Conservation (phyloP, 163 green algal species). For the Volvox carteri region DNA sequence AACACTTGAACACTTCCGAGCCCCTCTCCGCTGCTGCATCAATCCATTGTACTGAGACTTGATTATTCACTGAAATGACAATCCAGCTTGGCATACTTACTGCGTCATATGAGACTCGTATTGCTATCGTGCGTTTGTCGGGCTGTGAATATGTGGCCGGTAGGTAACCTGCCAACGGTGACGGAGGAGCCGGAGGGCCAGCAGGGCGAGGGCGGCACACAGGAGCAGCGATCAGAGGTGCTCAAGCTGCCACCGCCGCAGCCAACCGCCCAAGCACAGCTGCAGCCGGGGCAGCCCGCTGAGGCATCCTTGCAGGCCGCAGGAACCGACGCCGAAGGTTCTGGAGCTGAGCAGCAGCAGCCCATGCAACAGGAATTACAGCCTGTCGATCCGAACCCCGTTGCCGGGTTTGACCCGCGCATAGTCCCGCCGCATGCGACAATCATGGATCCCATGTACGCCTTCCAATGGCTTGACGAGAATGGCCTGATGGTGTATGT, state of each 20-base stretch:
- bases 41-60: too few species aligned
- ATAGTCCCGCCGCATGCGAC: not conserved
- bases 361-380: not conserved
- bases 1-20: too few species aligned
- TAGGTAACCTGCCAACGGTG: constrained; percentile 39
- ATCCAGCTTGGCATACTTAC: too few species aligned
- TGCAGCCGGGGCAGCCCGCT: constrained; percentile 17
- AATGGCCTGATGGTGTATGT: constrained; percentile 64
- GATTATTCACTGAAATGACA: too few species aligned
- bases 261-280: not conserved
- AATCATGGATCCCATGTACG: constrained; percentile 49
- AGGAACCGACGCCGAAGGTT: not conserved
- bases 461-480: constrained; percentile 62
- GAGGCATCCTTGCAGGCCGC: not conserved
- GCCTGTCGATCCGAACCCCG: not conserved
- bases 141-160: too few species aligned
- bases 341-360: not conserved
- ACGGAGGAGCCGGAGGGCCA: constrained; percentile 38
- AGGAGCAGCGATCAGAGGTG: not conserved
- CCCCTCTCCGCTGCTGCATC: too few species aligned
- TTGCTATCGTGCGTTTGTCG: too few species aligned
- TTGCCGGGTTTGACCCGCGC: not conserved
- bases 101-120: too few species aligned
- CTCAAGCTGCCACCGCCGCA: constrained; percentile 20
- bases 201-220: not conserved